These are phyloP conservation scores for Trypanosoma scelopori DNA, from an alignment of 208 protist species.

Conservation along the genomic window DNA sequence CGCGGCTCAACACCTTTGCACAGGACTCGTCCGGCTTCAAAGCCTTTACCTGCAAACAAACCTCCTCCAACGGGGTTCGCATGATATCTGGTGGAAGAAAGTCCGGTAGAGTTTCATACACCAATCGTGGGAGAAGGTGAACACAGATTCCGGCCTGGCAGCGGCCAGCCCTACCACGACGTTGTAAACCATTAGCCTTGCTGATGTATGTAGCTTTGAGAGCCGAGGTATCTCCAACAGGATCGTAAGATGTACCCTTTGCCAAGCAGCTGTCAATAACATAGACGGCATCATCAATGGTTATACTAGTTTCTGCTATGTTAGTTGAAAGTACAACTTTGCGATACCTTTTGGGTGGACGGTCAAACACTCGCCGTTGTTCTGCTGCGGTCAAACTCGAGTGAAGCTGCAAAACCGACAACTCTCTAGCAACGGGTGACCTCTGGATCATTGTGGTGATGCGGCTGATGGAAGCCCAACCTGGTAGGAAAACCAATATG, in stretches of 20 bases:
- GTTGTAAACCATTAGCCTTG: slow-evolving; percentile 87
- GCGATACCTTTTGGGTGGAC: slow-evolving; percentile 62
- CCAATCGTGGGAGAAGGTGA: slow-evolving; percentile 65
- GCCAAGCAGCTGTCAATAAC: slow-evolving; percentile 95
- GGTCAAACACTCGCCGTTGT: slow-evolving; percentile 91
- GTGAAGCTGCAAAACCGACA: slow-evolving; percentile 89
- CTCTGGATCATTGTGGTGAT: slow-evolving; percentile 55
- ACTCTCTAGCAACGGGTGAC: slow-evolving; percentile 39
- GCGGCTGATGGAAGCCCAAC: slow-evolving; percentile 86
- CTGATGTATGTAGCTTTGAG: slow-evolving; percentile 79
- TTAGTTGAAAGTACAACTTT: slow-evolving; percentile 96
- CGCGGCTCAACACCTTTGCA: slow-evolving; percentile 71
- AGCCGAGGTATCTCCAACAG: slow-evolving; percentile 67
- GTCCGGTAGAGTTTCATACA: slow-evolving; percentile 86
- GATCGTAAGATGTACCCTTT: slow-evolving; percentile 91
- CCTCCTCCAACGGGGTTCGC: slow-evolving; percentile 81
- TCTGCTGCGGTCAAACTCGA: slow-evolving; percentile 85
- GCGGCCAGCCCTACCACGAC: slow-evolving; percentile 91
- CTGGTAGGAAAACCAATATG: slow-evolving; percentile 90
- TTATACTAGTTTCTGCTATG: slow-evolving; percentile 97
- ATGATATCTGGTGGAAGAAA: slow-evolving; percentile 93
- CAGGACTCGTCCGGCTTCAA: slow-evolving; percentile 79
- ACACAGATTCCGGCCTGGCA: slow-evolving; percentile 83
- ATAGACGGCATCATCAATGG: slow-evolving; percentile 94
- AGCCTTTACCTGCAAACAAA: slow-evolving; percentile 89